phyloP scores from a whole-genome alignment of 2,329 filamentous ascomycete genomes.

The Fusarium euwallaceae region DNA sequence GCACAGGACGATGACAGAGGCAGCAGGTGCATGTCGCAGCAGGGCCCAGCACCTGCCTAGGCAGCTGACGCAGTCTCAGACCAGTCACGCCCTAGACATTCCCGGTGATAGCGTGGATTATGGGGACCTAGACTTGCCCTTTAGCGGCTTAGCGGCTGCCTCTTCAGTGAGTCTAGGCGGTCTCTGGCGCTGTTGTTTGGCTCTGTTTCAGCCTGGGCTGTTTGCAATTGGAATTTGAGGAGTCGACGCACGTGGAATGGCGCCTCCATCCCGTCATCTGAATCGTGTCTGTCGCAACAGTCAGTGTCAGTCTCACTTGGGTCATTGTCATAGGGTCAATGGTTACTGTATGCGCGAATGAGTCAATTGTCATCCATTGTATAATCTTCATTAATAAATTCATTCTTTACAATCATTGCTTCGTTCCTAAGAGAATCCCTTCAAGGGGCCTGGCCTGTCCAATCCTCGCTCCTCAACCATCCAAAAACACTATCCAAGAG shows the following conservation, averaged over 20 bases:
- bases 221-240: slow-evolving; percentile 9
- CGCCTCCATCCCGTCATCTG: not conserved
- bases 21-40: slow-evolving; percentile 8
- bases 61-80: slow-evolving; percentile 31
- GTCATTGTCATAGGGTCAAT: not conserved
- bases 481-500: slow-evolving; percentile 1
- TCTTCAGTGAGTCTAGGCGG: slow-evolving; percentile 11
- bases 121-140: slow-evolving; percentile 15
- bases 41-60: slow-evolving; percentile 5
- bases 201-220: slow-evolving; percentile 9
- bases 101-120: slow-evolving; percentile 23
- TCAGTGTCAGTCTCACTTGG: not conserved
- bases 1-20: not conserved
- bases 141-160: not conserved
- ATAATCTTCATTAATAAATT: slow-evolving; percentile 13
- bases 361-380: not conserved
- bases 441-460: not conserved
- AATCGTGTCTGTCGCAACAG: not conserved
- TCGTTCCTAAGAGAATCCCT: slow-evolving; percentile 14
- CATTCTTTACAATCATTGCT: slow-evolving; percentile 28
- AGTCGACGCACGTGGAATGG: slow-evolving; percentile 27
- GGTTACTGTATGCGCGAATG: not conserved
- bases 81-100: slow-evolving; percentile 10
- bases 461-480: not conserved
- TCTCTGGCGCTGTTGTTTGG: not conserved